Percentiles rank a stretch among this genome's conserved stretches.
Conservation (phyloP, 1,284 basidiomycete species). For the Cutaneotrichosporon arboriforme region DNA sequence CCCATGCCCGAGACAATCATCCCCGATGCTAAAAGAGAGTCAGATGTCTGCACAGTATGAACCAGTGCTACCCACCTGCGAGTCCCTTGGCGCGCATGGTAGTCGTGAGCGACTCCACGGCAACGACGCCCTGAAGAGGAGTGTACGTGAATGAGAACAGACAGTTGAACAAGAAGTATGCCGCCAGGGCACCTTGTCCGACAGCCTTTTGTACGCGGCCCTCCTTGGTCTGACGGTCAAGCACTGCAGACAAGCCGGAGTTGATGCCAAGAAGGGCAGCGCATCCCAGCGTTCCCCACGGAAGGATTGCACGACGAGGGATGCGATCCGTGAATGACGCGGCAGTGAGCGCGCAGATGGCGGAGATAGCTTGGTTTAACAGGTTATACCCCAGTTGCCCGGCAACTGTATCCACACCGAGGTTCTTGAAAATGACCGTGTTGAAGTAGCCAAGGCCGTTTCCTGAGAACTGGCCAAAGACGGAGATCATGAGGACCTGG, state of each 20-base stretch:
- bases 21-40: constrained; percentile 25
- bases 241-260: constrained; percentile 29
- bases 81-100: constrained; percentile 81
- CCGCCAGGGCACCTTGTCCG: constrained; percentile 17
- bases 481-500: constrained; percentile 41
- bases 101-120: constrained; percentile 84
- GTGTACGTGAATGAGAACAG: constrained; percentile 18
- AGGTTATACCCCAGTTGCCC: constrained; percentile 56
- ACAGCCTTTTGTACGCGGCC: not conserved
- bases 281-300: constrained; percentile 33
- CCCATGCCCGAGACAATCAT: constrained; percentile 53
- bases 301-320: constrained; percentile 29
- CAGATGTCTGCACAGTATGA: not conserved
- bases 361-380: constrained; percentile 54
- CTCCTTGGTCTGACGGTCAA: constrained; percentile 19
- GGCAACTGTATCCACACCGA: constrained; percentile 26
- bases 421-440: constrained; percentile 14
- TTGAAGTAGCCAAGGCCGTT: constrained; percentile 53
- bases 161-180: constrained; percentile 46
- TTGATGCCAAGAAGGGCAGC: constrained; percentile 35
- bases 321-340: constrained; percentile 31
- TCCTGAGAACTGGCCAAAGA: constrained; percentile 52
- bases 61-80: constrained; percentile 21
- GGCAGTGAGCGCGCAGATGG: constrained; percentile 51
- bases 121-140: constrained; percentile 60